Conservation (phyloP, 23 red algal species). For the Gracilariopsis chorda region DNA sequence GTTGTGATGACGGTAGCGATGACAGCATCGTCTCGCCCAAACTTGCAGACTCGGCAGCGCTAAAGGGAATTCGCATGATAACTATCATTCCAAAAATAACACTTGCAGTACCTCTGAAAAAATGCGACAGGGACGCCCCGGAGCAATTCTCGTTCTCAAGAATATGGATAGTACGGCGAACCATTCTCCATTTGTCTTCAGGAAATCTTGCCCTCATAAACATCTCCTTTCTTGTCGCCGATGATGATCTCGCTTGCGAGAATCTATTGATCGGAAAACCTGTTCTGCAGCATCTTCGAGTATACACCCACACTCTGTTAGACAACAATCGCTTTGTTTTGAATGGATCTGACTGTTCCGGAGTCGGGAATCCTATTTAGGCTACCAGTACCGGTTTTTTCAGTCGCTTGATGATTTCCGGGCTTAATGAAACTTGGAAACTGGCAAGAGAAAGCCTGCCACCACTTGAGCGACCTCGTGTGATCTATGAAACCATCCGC, state of each 20-base stretch:
- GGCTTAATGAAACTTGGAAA: neutral
- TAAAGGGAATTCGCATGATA: neutral
- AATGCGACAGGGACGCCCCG: neutral
- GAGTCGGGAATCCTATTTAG: neutral
- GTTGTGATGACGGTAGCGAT: slow-evolving; percentile 10
- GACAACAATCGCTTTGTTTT: neutral
- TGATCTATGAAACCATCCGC: neutral
- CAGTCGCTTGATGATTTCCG: neutral
- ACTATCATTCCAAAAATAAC: neutral
- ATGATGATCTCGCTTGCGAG: neutral
- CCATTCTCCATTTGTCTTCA: neutral
- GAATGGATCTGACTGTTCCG: neutral
- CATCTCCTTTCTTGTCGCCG: neutral
- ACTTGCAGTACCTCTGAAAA: neutral
- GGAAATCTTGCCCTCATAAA: neutral
- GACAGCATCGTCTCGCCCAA: neutral
- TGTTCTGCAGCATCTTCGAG: neutral
- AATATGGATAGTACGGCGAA: neutral
- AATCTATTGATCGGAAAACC: neutral
- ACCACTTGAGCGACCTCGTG: neutral
- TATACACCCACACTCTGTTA: neutral
- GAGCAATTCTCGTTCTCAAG: neutral
- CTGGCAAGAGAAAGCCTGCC: neutral
- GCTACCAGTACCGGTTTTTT: neutral
- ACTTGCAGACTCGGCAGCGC: neutral